These are phyloP conservation scores for Ampelomyces quisqualis DNA, from an alignment of 2,329 filamentous ascomycete species.

Conservation along the genomic window DNA sequence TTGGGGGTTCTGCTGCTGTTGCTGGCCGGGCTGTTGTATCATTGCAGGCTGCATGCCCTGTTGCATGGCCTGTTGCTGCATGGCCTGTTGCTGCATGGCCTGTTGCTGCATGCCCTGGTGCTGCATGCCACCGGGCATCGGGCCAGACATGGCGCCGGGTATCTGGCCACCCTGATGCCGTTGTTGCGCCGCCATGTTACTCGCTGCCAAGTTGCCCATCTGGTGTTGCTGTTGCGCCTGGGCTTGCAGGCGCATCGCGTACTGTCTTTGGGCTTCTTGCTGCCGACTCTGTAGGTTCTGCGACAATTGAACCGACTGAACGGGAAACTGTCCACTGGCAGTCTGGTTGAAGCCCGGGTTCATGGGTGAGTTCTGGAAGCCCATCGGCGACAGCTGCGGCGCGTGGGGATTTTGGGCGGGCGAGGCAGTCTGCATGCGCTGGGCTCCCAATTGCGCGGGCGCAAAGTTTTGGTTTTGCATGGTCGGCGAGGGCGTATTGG, in stretches of 20 bases:
- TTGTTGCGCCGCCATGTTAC: slow-evolving; percentile 44
- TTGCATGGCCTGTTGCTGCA: slow-evolving; percentile 1
- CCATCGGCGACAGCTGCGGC: slow-evolving; percentile 46
- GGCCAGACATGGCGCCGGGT: slow-evolving; percentile 28
- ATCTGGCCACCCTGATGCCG: slow-evolving; percentile 45
- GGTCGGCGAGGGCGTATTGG: slow-evolving; percentile 91
- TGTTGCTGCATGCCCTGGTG: slow-evolving; percentile 1
- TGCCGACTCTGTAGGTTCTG: slow-evolving; percentile 53
- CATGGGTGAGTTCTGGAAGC: slow-evolving; percentile 39
- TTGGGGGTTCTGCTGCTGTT: slow-evolving; percentile 21
- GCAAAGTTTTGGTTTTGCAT: slow-evolving; percentile 76
- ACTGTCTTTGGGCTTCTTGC: slow-evolving; percentile 72
- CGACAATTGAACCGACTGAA: slow-evolving; percentile 50
- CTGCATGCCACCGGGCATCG: slow-evolving; percentile 1
- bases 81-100: neutral
- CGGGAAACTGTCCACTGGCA: slow-evolving; percentile 48
- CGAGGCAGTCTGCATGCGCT: slow-evolving; percentile 81
- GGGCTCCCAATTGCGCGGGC: slow-evolving; percentile 56
- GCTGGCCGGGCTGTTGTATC: slow-evolving; percentile 30
- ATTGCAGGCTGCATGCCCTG: slow-evolving; percentile 30
- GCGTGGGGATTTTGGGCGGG: slow-evolving; percentile 75
- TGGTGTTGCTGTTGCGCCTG: slow-evolving; percentile 60
- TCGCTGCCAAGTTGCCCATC: slow-evolving; percentile 46
- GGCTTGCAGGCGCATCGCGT: slow-evolving; percentile 78
- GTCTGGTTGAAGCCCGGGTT: slow-evolving; percentile 46